Percentiles rank a stretch among this genome's conserved stretches.
These are phyloP conservation scores for Gloeostereum incarnatum DNA, from an alignment of 768 basidiomycete genomes.

Conservation along the genomic window DNA sequence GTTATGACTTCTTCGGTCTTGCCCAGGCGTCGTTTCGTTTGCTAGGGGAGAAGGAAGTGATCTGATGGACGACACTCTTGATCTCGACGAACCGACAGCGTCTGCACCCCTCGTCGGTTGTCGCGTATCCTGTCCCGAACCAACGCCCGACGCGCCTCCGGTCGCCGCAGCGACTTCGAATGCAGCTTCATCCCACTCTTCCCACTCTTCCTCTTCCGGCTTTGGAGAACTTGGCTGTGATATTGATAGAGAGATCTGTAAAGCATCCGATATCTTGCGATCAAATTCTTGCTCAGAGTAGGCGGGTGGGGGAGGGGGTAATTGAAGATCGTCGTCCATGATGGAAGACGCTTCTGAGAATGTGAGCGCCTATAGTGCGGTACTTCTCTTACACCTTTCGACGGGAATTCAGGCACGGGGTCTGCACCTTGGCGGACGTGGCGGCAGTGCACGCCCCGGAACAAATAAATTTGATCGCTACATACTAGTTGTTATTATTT, in stretches of 20 bases:
- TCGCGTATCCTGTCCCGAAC: no score
- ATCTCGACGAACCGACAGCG: no score
- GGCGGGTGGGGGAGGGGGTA: conserved; percentile 35
- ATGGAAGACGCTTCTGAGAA: neutral
- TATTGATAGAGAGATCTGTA: conserved; percentile 27
- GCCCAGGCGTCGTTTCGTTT: no score
- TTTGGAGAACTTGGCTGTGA: conserved; percentile 13
- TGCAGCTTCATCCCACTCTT: conserved; percentile 36
- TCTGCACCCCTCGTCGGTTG: no score
- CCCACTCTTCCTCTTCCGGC: conserved; percentile 33
- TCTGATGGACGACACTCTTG: neutral
- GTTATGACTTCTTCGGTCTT: neutral
- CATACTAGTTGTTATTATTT: no score
- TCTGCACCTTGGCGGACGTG: no score
- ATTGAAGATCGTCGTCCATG: conserved; percentile 14
- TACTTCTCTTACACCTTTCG: no score
- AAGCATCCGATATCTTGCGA: conserved; percentile 35
- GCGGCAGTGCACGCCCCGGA: no score
- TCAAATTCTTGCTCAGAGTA: conserved; percentile 44
- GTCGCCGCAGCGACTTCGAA: conserved; percentile 23
- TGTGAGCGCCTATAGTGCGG: no score
- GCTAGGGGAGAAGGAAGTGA: neutral
- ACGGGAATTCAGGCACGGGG: no score
- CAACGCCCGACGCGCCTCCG: no score
- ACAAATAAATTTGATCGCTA: no score